Base-by-base conservation (phyloP, 2,329 filamentous ascomycete species). In the Ceratocystis alfenasii region DNA sequence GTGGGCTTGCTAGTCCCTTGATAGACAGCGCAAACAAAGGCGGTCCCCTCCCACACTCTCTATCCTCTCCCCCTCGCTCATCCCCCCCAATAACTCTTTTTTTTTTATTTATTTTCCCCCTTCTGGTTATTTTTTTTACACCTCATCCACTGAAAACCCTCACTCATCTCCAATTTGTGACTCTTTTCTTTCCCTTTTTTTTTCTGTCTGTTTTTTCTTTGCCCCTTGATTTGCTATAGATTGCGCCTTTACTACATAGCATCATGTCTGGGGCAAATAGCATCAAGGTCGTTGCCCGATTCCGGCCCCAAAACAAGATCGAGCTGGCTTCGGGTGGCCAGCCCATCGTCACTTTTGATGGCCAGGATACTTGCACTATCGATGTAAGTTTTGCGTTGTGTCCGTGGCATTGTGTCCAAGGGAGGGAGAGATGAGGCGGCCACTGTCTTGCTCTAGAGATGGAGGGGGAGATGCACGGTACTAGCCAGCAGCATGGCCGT, bases 251-350 rank as follows among this genome's bases (percentile, higher is more conserved):
- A 57, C 33, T 15, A 46, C 45, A 67, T 72, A 72, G 72, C 77
- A 77, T 71, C 75, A 83, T 81, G 80, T 83, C 82, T 74, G 78
- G 79, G 59, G 65, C 66, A 76, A 84, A 85, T 74, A 86, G 80
- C 73, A 87, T 88, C 80, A 87, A 83, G 89, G 94, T 99, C 76
- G 92, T 99, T 76, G 93, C 93, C 80, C 90, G 94, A 74, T 99
- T 99, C 79, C 86, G 94, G 74, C 94, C 94, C 72, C 93, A 96
- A 79, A 99, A 99, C 81, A 90, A 90, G 79, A 78, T 94, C 76
- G 94, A 99, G 80, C 82, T 95, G 74, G 86, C 87, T 68, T 92
- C 88, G 73, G 91, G 91, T 76, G 93, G 93, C 76, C 87, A 94
- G 77, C 89, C 92, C 69, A 93, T 99, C 71, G 94, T 99, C 69